These are phyloP conservation scores for Pichia sp. DNA, from an alignment of 1,139 yeast genomes.

Conservation along the genomic window DNA sequence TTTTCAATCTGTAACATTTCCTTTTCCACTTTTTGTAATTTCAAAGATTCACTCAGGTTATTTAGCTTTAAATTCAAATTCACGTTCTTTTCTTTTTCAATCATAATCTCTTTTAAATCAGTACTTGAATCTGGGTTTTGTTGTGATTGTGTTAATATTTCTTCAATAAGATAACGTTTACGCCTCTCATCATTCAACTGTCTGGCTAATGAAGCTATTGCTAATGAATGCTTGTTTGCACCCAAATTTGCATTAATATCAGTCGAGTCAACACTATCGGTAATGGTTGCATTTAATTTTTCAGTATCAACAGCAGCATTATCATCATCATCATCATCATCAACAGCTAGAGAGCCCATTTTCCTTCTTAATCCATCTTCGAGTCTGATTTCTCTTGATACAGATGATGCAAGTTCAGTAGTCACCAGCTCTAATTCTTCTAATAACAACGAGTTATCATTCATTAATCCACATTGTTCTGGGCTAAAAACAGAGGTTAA, in stretches of 20 bases:
- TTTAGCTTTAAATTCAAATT: slow-evolving; percentile 27
- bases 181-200: slow-evolving; percentile 58
- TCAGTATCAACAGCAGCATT: too few relatives aligned
- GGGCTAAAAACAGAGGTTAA: slow-evolving; percentile 24
- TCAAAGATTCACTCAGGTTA: slow-evolving; percentile 28
- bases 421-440: slow-evolving; percentile 63
- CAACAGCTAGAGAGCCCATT: neutral
- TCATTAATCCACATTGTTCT: slow-evolving; percentile 57
- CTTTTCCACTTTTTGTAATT: slow-evolving; percentile 11
- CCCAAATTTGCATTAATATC: neutral
- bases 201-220: slow-evolving; percentile 47
- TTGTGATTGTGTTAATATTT: slow-evolving; percentile 26
- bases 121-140: slow-evolving; percentile 32
- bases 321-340: too few relatives aligned
- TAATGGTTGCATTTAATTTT: neutral
- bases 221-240: slow-evolving; percentile 33
- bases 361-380: slow-evolving; percentile 37
- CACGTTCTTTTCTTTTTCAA: slow-evolving; percentile 45
- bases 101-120: slow-evolving; percentile 22
- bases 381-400: slow-evolving; percentile 55
- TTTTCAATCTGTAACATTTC: slow-evolving; percentile 32
- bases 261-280: slow-evolving; percentile 21
- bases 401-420: slow-evolving; percentile 64
- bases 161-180: slow-evolving; percentile 62
- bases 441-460: slow-evolving; percentile 50